These are phyloP conservation scores for Globisporangium cylindrosporum DNA, from an alignment of 352 stramenopile genomes.

Conservation along the genomic window DNA sequence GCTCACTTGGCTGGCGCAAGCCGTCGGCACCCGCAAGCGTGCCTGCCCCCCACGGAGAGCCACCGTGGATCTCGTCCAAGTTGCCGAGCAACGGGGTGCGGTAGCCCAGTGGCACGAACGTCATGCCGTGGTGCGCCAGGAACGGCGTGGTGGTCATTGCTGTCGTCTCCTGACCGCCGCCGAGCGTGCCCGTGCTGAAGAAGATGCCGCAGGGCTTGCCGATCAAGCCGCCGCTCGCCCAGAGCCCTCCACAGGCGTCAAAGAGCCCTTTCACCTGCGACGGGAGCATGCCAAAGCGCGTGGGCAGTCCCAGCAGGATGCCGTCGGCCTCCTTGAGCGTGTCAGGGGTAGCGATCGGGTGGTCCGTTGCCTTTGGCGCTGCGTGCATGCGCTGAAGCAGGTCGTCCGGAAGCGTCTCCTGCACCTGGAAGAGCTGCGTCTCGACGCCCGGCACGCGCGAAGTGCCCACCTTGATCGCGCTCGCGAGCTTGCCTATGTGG, in stretches of 20 bases:
- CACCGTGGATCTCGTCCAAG: slow-evolving; percentile 63
- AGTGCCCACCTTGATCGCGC: slow-evolving; percentile 60
- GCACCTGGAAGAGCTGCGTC: slow-evolving; percentile 60
- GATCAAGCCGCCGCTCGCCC: slow-evolving; percentile 60
- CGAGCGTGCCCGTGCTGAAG: slow-evolving; percentile 60
- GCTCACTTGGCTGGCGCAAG: slow-evolving; percentile 62
- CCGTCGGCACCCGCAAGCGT: slow-evolving; percentile 76
- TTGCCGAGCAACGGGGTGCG: slow-evolving; percentile 37
- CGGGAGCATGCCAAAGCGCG: slow-evolving; percentile 72
- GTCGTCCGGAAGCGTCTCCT: slow-evolving; percentile 74
- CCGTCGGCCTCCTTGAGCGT: slow-evolving; percentile 71
- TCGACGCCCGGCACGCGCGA: slow-evolving; percentile 47
- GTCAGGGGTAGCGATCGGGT: slow-evolving; percentile 52
- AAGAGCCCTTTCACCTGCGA: slow-evolving; percentile 86
- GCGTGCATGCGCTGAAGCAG: slow-evolving; percentile 71
- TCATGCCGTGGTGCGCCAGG: slow-evolving; percentile 84
- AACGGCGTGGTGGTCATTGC: slow-evolving; percentile 74
- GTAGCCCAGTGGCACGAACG: slow-evolving; percentile 80
- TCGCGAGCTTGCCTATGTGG: slow-evolving; percentile 68
- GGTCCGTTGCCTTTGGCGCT: slow-evolving; percentile 46
- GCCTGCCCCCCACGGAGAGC: slow-evolving; percentile 69
- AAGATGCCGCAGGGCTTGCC: slow-evolving; percentile 84
- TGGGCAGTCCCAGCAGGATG: slow-evolving; percentile 81
- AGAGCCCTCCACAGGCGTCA: slow-evolving; percentile 74
- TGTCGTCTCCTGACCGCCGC: slow-evolving; percentile 84